A percentile compares a stretch with the other conserved stretches of the same genome.
phyloP scores from a whole-genome alignment of 305 asterid genomes.

The Caryopteris hybrid region DNA sequence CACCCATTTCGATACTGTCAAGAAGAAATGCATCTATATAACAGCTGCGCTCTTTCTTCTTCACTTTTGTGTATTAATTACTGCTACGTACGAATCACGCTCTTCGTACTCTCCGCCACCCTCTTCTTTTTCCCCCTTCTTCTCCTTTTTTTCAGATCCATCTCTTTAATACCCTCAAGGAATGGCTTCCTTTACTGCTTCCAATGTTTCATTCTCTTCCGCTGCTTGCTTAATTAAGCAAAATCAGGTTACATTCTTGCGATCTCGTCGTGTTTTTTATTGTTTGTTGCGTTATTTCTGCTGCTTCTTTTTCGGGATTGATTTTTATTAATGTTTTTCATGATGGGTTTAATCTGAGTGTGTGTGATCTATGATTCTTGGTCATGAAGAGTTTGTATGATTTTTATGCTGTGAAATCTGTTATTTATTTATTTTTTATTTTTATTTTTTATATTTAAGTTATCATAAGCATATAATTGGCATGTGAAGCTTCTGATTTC shows the following conservation, averaged over 20 bases:
- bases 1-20: conserved; percentile 43
- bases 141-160: conserved; percentile 35
- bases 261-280: conserved; percentile 9
- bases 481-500: too few species aligned
- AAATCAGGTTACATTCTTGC: conserved; percentile 51
- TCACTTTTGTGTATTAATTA: not conserved
- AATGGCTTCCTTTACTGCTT: conserved; percentile 74
- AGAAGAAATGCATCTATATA: conserved; percentile 11
- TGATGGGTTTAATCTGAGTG: not conserved
- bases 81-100: conserved; percentile 28
- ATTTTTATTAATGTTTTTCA: not conserved
- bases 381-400: not conserved
- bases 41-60: not conserved
- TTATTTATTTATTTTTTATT: too few species aligned
- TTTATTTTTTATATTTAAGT: too few species aligned
- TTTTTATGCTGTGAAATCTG: conserved; percentile 1
- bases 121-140: not conserved
- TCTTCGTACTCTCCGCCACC: conserved; percentile 79
- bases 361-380: conserved; percentile 13
- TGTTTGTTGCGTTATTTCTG: not conserved
- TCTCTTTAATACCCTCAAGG: conserved; percentile 22
- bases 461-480: too few species aligned
- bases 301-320: not conserved
- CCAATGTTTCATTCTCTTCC: conserved; percentile 40
- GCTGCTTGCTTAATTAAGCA: conserved; percentile 55